phyloP scores from a whole-genome alignment of 2,329 filamentous ascomycete genomes.

The Fusarium tupiense region DNA sequence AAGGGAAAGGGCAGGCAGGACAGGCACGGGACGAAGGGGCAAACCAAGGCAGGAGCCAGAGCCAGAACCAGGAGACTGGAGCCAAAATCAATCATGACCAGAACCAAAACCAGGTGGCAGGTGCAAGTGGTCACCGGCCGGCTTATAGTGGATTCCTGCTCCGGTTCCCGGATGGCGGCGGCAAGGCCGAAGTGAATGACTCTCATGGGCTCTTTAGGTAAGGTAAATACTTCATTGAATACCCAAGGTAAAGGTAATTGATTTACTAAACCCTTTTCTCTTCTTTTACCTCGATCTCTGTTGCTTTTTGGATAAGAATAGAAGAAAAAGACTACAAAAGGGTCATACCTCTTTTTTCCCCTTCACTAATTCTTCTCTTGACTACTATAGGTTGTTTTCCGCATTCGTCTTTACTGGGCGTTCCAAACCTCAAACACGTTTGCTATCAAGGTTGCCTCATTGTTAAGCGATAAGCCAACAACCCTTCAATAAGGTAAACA shows the following conservation, averaged over 20 bases:
- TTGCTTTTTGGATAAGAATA: neutral
- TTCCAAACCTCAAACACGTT: neutral
- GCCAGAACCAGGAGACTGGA: neutral
- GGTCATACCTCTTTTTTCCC: neutral
- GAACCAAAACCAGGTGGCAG: conserved; percentile 20
- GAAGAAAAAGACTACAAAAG: neutral
- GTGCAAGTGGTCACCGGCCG: conserved; percentile 17
- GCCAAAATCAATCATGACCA: neutral
- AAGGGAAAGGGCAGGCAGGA: neutral
- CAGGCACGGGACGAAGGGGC: conserved; percentile 16
- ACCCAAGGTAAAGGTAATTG: neutral
- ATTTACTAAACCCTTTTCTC: neutral
- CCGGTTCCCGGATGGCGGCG: conserved; percentile 25
- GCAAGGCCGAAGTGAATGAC: conserved; percentile 30
- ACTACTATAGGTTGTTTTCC: too few relatives aligned
- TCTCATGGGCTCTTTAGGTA: neutral
- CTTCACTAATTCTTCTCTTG: neutral
- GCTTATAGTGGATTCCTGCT: conserved; percentile 12
- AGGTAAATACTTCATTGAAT: neutral
- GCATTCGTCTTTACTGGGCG: neutral
- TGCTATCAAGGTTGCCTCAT: neutral
- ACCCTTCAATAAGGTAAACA: neutral
- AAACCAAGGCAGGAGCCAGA: conserved; percentile 12
- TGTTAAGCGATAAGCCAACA: neutral
- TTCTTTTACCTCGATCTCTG: neutral